phyloP scores from a whole-genome alignment of 495 filamentous ascomycete genomes.

The Penicillium dipodomyicola region DNA sequence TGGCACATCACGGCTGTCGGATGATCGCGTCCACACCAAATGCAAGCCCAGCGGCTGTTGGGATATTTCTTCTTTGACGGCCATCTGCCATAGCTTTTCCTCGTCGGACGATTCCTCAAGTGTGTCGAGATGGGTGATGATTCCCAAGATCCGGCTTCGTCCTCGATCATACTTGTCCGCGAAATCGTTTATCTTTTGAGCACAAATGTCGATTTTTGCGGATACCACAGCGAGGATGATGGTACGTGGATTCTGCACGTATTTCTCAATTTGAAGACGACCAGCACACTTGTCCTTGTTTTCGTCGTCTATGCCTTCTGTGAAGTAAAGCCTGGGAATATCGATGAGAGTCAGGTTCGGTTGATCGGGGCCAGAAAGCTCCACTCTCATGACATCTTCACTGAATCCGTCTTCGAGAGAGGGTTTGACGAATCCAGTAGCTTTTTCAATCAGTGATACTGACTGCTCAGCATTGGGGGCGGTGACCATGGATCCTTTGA shows the following conservation, averaged over 20 bases:
- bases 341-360: neutral
- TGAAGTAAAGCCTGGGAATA: neutral
- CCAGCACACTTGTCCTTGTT: too few species aligned
- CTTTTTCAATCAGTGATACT: neutral
- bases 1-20: too few species aligned
- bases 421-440: neutral
- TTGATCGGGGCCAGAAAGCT: neutral
- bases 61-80: neutral
- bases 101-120: conserved; percentile 9
- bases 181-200: conserved; percentile 16
- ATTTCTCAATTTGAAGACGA: neutral
- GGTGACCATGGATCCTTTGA: neutral
- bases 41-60: neutral
- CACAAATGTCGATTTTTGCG: neutral
- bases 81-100: neutral
- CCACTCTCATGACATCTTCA: neutral
- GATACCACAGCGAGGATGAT: neutral
- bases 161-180: conserved; percentile 11
- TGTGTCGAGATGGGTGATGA: conserved; percentile 49
- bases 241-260: neutral
- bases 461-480: neutral
- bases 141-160: conserved; percentile 48
- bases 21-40: neutral
- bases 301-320: neutral
- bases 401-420: neutral